Conservation (phyloP, 2,329 filamentous ascomycete species). For the Paraphoma sp. region DNA sequence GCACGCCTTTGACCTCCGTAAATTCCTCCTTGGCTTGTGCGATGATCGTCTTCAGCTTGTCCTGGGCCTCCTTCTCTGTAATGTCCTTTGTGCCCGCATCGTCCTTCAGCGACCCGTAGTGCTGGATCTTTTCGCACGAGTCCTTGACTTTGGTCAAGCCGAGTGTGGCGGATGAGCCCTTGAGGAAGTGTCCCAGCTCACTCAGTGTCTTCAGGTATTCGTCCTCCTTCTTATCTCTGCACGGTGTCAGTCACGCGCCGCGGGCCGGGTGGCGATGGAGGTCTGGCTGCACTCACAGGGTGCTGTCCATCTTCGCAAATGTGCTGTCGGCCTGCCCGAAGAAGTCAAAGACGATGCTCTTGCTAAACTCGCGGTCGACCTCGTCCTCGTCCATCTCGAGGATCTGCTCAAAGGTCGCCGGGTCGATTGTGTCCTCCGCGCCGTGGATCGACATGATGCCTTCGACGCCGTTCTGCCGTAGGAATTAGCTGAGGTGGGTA, state of each 20-base stretch:
- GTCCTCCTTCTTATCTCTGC: constrained; percentile 67
- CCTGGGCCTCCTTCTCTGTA: constrained; percentile 69
- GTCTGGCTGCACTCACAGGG: constrained; percentile 70
- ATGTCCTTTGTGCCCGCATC: constrained; percentile 73
- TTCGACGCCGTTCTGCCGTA: constrained; percentile 31
- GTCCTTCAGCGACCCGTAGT: constrained; percentile 84
- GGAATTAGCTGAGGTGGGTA: constrained; percentile 4
- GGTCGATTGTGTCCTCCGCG: constrained; percentile 79
- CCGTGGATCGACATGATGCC: constrained; percentile 59
- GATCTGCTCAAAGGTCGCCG: constrained; percentile 87
- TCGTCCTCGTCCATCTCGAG: constrained; percentile 97
- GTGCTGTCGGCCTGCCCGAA: constrained; percentile 90
- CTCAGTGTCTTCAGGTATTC: constrained; percentile 72
- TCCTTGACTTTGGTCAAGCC: constrained; percentile 91
- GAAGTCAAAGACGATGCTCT: constrained; percentile 87
- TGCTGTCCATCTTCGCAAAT: constrained; percentile 81
- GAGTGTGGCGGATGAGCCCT: constrained; percentile 94
- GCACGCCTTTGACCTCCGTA: constrained; percentile 70
- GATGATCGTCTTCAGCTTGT: constrained; percentile 74
- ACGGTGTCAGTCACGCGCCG: constrained; percentile 13
- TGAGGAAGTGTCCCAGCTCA: constrained; percentile 90
- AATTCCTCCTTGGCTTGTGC: constrained; percentile 78
- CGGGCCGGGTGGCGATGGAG: neutral
- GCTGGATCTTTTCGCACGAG: constrained; percentile 94
- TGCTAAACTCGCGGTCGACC: constrained; percentile 84